phyloP scores from a whole-genome alignment of 192 early-diverging fungal species.

The Dimargaris cristalligena region DNA sequence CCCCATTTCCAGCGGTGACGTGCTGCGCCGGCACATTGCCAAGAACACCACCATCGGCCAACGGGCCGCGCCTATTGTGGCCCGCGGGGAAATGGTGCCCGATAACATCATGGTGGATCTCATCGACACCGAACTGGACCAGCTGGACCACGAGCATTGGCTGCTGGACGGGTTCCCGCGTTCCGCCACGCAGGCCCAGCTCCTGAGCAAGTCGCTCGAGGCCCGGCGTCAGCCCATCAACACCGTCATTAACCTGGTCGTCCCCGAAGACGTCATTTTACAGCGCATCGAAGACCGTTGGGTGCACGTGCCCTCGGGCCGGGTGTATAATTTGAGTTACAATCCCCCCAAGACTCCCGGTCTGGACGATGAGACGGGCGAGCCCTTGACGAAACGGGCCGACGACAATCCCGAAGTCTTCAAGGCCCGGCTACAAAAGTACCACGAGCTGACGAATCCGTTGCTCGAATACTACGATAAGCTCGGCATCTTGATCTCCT shows the following conservation, averaged over 20 bases:
- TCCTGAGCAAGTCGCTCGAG: constrained; percentile 42
- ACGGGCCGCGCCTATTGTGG: constrained; percentile 34
- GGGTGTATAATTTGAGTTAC: constrained; percentile 86
- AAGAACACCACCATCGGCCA: constrained; percentile 41
- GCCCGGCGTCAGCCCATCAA: constrained; percentile 44
- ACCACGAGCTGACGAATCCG: constrained; percentile 61
- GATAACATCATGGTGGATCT: constrained; percentile 54
- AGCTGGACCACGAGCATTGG: constrained; percentile 36
- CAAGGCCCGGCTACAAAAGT: constrained; percentile 55
- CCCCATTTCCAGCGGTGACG: constrained; percentile 71
- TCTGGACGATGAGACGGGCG: constrained; percentile 85
- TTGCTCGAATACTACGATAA: constrained; percentile 68
- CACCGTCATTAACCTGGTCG: constrained; percentile 75
- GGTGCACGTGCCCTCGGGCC: constrained; percentile 78
- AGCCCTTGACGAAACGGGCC: constrained; percentile 65
- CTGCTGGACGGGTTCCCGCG: constrained; percentile 87
- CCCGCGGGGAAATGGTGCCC: constrained; percentile 41
- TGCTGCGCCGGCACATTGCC: constrained; percentile 69
- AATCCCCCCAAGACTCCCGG: constrained; percentile 76
- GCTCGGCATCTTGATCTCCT: constrained; percentile 42
- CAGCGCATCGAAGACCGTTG: constrained; percentile 86
- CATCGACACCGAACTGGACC: constrained; percentile 40
- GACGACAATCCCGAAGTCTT: constrained; percentile 83
- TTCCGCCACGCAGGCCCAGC: constrained; percentile 61
- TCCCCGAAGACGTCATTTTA: constrained; percentile 79